Evolutionary conservation across 2,329 filamentous ascomycete genomes (phyloP).

Genomic region (Fusarium compactum): DNA sequence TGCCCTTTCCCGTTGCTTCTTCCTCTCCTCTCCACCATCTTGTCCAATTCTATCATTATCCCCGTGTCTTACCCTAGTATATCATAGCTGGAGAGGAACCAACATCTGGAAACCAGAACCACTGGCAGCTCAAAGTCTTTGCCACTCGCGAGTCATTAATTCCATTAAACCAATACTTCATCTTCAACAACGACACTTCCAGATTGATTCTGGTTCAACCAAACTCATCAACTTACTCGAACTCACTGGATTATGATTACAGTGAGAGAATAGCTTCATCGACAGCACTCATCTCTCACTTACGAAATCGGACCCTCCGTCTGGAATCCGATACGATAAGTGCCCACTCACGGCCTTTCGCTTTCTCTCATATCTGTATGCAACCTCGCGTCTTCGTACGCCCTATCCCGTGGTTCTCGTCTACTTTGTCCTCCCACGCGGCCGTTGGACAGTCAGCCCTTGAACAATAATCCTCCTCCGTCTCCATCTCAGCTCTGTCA

Average conservation of each 20-base stretch:
- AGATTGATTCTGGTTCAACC: background rate
- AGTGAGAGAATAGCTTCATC: conserved; percentile 7
- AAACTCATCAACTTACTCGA: background rate
- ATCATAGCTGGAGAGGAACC: conserved; percentile 20
- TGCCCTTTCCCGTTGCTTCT: conserved; percentile 18
- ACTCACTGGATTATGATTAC: conserved; percentile 6
- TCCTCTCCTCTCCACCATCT: conserved; percentile 6
- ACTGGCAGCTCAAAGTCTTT: background rate
- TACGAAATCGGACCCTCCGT: conserved; percentile 9
- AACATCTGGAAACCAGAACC: conserved; percentile 19
- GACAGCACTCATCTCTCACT: conserved; percentile 6
- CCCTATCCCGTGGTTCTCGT: conserved; percentile 37
- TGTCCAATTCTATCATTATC: conserved; percentile 7
- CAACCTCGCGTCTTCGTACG: conserved; percentile 47
- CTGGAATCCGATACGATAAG: conserved; percentile 27
- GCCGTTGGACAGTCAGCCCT: conserved; percentile 37
- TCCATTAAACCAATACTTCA: conserved; percentile 17
- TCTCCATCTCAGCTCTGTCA: conserved; percentile 10
- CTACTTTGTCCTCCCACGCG: conserved; percentile 40
- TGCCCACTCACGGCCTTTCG: conserved; percentile 15
- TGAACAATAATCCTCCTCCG: conserved; percentile 14
- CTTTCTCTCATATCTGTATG: conserved; percentile 37
- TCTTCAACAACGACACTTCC: conserved; percentile 1
- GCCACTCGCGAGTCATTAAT: conserved; percentile 22
- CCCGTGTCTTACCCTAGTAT: conserved; percentile 10